phyloP scores from a whole-genome alignment of 768 basidiomycete species.

The Kwoniella botswanensis region DNA sequence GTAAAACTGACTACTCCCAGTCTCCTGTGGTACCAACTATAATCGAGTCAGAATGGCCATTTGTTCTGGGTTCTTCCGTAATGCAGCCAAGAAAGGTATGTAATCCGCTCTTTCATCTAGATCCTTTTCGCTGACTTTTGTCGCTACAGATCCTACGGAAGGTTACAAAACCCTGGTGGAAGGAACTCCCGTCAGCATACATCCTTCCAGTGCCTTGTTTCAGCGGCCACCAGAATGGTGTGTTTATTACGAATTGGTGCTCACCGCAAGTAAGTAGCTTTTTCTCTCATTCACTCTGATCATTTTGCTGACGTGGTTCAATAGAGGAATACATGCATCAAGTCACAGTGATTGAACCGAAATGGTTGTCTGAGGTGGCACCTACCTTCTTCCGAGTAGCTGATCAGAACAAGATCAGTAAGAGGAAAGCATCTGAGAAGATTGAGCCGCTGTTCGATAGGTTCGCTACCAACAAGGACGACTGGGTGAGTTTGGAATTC shows the following conservation, averaged over 20 bases:
- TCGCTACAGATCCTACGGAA: constrained; percentile 66
- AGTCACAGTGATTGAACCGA: constrained; percentile 91
- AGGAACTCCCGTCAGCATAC: constrained; percentile 93
- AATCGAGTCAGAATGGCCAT: constrained; percentile 93
- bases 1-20: constrained; percentile 10
- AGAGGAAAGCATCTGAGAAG: constrained; percentile 62
- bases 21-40: constrained; percentile 79
- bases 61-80: constrained; percentile 95
- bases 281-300: constrained; percentile 58
- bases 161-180: constrained; percentile 75
- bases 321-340: constrained; percentile 57
- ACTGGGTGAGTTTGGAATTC: constrained; percentile 63
- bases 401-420: constrained; percentile 90
- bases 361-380: constrained; percentile 97
- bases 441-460: constrained; percentile 96
- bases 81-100: constrained; percentile 92
- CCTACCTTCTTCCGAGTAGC: constrained; percentile 99
- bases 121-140: neutral
- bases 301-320: neutral
- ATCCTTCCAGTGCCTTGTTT: constrained; percentile 90
- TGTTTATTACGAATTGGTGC: constrained; percentile 82
- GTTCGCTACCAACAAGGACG: constrained; percentile 60
- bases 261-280: constrained; percentile 85
- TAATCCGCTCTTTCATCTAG: constrained; percentile 3
- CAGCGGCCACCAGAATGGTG: constrained; percentile 84